Evolutionary conservation across 129 eudicot species (phyloP).

Genomic region (Artemisia annua): DNA sequence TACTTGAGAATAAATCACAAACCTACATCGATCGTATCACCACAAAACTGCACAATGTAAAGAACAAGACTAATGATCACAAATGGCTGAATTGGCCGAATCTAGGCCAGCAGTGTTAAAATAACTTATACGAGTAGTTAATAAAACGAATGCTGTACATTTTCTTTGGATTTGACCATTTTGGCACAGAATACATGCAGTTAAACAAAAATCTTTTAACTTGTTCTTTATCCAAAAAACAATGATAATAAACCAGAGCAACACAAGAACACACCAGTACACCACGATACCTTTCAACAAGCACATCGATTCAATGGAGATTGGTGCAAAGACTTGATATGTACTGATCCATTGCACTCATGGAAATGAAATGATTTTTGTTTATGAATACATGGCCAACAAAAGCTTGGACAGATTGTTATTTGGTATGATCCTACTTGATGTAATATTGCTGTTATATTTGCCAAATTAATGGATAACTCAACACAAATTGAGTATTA

Average conservation of each 20-base stretch:
- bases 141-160: slow-evolving; percentile 23
- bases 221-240: slow-evolving; percentile 9
- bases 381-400: too few species aligned
- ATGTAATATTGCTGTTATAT: too few species aligned
- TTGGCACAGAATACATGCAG: neutral
- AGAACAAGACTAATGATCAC: neutral
- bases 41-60: neutral
- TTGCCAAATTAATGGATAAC: too few species aligned
- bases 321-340: slow-evolving; percentile 11
- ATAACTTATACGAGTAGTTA: slow-evolving; percentile 12
- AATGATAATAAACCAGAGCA: neutral
- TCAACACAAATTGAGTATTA: too few species aligned
- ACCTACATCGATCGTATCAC: slow-evolving; percentile 27
- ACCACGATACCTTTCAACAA: neutral
- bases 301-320: too few species aligned
- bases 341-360: neutral
- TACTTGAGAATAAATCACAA: slow-evolving; percentile 11
- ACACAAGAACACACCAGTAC: neutral
- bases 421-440: too few species aligned
- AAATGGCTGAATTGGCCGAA: neutral
- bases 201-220: neutral
- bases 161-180: slow-evolving; percentile 11
- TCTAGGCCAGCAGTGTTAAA: neutral
- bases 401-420: too few species aligned
- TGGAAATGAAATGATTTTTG: too few species aligned